Evolutionary conservation across 2,329 filamentous ascomycete species (phyloP).

Genomic region (Colletotrichum chrysophilum): DNA sequence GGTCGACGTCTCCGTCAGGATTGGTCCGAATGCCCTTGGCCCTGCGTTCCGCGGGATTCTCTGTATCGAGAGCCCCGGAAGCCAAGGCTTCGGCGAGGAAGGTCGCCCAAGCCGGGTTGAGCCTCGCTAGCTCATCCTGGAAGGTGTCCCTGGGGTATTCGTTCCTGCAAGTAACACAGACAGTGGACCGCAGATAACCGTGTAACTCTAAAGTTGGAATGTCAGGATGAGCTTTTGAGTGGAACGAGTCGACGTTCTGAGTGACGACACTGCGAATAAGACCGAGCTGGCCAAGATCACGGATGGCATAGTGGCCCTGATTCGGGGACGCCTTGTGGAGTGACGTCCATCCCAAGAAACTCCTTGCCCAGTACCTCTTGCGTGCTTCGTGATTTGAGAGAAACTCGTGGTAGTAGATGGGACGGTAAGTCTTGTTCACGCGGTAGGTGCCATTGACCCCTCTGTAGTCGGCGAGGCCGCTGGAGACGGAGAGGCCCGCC

Average conservation of each 20-base stretch:
- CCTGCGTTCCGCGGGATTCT: conserved; percentile 73
- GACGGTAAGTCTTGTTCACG: conserved; percentile 86
- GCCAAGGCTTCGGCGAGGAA: conserved; percentile 76
- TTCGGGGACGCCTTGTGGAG: conserved; percentile 83
- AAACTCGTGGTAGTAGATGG: conserved; percentile 95
- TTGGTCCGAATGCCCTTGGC: conserved; percentile 80
- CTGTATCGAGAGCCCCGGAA: conserved; percentile 77
- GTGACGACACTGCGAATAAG: conserved; percentile 81
- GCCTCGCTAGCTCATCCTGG: conserved; percentile 73
- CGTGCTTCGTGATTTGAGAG: conserved; percentile 79
- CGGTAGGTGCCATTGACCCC: conserved; percentile 91
- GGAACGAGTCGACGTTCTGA: conserved; percentile 97
- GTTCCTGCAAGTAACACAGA: conserved; percentile 80
- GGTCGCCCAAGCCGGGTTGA: conserved; percentile 87
- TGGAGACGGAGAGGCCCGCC: conserved; percentile 91
- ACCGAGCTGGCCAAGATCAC: conserved; percentile 73
- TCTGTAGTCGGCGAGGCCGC: conserved; percentile 90
- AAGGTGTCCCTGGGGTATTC: conserved; percentile 76
- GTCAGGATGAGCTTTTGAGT: conserved; percentile 75
- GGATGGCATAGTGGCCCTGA: conserved; percentile 77
- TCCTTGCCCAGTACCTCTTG: conserved; percentile 95
- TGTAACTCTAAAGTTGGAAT: conserved; percentile 85
- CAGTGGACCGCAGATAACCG: conserved; percentile 82
- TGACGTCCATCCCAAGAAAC: conserved; percentile 90
- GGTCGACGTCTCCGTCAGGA: conserved; percentile 92